Percentiles rank a stretch among this genome's conserved stretches.
Conservation (phyloP, 352 stramenopile species). For the Globisporangium apiculatum region DNA sequence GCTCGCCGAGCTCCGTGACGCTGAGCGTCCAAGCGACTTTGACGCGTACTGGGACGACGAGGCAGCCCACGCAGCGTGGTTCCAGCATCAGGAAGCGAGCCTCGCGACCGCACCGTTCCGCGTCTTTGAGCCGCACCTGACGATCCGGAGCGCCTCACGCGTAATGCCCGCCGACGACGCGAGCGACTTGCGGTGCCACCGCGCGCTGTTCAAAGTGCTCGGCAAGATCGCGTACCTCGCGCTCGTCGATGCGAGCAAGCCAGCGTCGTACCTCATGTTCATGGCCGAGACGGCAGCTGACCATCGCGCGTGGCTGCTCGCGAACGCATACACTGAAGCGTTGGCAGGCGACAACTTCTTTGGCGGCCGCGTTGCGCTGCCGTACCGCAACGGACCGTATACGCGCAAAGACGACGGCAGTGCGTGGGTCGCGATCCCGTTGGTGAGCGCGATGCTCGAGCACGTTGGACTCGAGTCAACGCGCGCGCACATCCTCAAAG, state of each 20-base stretch:
- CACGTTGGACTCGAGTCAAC: constrained; percentile 16
- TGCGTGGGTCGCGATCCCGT: constrained; percentile 25
- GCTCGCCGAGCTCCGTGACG: constrained; percentile 16
- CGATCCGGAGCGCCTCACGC: constrained; percentile 8
- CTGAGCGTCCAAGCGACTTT: neutral
- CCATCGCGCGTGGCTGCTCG: constrained; percentile 28
- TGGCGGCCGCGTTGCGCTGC: constrained; percentile 21
- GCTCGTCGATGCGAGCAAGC: constrained; percentile 25
- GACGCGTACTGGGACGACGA: constrained; percentile 31
- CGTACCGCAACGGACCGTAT: constrained; percentile 26
- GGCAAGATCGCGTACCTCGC: constrained; percentile 29
- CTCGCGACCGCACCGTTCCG: constrained; percentile 18
- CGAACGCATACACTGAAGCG: constrained; percentile 21
- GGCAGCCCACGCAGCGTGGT: constrained; percentile 21
- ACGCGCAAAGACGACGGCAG: constrained; percentile 38
- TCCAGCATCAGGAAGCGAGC: constrained; percentile 18
- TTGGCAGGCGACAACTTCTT: constrained; percentile 28
- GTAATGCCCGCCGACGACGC: constrained; percentile 17
- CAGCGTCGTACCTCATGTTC: constrained; percentile 40
- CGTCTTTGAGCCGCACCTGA: constrained; percentile 19
- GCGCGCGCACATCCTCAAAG: constrained; percentile 12
- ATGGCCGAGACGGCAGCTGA: constrained; percentile 27
- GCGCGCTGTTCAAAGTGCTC: constrained; percentile 38
- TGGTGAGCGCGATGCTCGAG: constrained; percentile 26
- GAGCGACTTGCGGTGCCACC: constrained; percentile 24